Evolutionary conservation across 1,284 basidiomycete genomes (phyloP).

Genomic region (Trichosporon asahii): DNA sequence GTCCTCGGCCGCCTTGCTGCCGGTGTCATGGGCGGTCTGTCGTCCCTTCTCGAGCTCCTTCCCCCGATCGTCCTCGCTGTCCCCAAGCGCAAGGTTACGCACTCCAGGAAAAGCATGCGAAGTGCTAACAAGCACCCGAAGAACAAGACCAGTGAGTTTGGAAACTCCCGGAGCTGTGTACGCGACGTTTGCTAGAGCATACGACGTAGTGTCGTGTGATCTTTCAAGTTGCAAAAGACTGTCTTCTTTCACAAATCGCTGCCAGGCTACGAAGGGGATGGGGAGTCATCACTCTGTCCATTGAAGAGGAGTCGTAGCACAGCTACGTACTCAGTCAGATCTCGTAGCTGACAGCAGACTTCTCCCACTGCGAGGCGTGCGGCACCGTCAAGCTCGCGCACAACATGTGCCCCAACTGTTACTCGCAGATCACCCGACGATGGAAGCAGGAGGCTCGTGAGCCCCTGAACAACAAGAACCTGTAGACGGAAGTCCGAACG

Average conservation of each 20-base stretch:
- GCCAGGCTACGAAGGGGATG: too few relatives aligned
- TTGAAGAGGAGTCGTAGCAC: too few relatives aligned
- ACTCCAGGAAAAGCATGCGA: conserved; percentile 92
- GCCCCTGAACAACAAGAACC: background rate
- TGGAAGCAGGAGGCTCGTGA: conserved; percentile 37
- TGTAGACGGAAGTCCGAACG: conserved; percentile 12
- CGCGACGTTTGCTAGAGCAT: too few relatives aligned
- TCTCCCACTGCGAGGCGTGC: conserved; percentile 89
- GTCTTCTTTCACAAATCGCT: too few relatives aligned
- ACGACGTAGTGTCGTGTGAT: too few relatives aligned
- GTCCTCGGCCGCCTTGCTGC: conserved; percentile 11
- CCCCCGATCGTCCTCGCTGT: conserved; percentile 86
- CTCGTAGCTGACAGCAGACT: conserved; percentile 58
- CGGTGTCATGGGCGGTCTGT: conserved; percentile 29
- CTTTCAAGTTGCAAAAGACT: too few relatives aligned
- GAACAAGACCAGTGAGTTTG: conserved; percentile 80
- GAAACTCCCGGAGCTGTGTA: too few relatives aligned
- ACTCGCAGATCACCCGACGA: conserved; percentile 66
- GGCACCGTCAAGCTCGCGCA: conserved; percentile 83
- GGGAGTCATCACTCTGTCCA: too few relatives aligned
- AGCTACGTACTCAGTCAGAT: too few relatives aligned
- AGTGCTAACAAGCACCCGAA: conserved; percentile 91
- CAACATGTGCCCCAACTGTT: conserved; percentile 82
- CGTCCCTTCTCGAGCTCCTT: conserved; percentile 72
- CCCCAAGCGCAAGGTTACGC: conserved; percentile 90